Evolutionary conservation across 768 basidiomycete genomes (phyloP).

Genomic region (Lactarius indigo): DNA sequence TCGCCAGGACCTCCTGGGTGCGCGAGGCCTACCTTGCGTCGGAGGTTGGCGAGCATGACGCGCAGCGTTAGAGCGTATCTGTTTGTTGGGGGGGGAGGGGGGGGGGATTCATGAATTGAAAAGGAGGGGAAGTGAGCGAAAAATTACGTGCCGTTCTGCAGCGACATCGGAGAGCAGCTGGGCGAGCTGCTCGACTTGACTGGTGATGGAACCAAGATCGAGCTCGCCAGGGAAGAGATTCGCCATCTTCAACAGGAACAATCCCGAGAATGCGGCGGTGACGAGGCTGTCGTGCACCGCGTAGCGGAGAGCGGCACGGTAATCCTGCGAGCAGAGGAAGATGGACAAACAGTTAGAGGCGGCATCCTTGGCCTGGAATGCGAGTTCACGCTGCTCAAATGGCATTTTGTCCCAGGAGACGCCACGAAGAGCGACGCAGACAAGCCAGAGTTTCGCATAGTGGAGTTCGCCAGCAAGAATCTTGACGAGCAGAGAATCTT

Average conservation of each 20-base stretch:
- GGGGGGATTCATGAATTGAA: not conserved
- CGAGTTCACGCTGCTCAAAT: constrained; percentile 90
- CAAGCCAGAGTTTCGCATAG: constrained; percentile 93
- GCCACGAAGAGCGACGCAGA: constrained; percentile 88
- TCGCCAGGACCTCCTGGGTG: constrained; percentile 19
- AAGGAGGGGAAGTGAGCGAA: not conserved
- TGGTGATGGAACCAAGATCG: constrained; percentile 69
- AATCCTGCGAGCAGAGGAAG: constrained; percentile 76
- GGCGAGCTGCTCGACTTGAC: constrained; percentile 86
- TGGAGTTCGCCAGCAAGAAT: constrained; percentile 85
- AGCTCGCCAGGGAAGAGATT: constrained; percentile 86
- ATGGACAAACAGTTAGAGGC: constrained; percentile 82
- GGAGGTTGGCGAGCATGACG: constrained; percentile 89
- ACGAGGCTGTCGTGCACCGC: constrained; percentile 92
- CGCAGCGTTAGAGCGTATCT: constrained; percentile 89
- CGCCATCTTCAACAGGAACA: constrained; percentile 93
- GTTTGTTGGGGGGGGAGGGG: too few relatives aligned
- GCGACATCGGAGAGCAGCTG: constrained; percentile 90
- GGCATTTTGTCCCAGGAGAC: constrained; percentile 96
- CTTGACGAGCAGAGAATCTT: constrained; percentile 80
- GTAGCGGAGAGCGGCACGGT: constrained; percentile 84
- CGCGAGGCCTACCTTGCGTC: constrained; percentile 76
- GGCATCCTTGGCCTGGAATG: constrained; percentile 93
- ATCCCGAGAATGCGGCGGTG: constrained; percentile 85
- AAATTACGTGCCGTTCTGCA: constrained; percentile 64